Base-by-base conservation (phyloP, 768 basidiomycete species). In the Phallus indusiatus region DNA sequence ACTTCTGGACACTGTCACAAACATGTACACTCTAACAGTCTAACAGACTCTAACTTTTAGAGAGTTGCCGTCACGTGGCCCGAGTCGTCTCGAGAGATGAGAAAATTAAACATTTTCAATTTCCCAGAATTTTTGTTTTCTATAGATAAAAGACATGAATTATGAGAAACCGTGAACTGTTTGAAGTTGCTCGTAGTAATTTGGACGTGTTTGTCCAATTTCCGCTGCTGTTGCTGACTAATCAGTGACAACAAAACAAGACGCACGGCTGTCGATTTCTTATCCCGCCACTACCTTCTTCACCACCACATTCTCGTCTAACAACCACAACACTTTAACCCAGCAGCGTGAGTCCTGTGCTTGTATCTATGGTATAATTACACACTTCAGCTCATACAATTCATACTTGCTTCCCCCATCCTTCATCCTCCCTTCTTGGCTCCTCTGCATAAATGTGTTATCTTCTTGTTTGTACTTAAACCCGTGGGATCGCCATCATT, bases 221-320 rank as follows among this genome's bases (percentile, higher is more conserved):
- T 34, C 21, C 50, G 50, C 50, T 51, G 21, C 21, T 48, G 9
- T n/a, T n/a, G 50, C 50, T 51, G 50, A 34, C 50, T 51, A 34
- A 34, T 12, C 28, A 36, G 50, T 24, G 47, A 47, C 14, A 56
- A 46, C 46, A 56, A 48, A 34, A 48, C 36, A 24, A 56, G 24
- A 16, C 24, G 33, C 47, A 48, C 33, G 56, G 22, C 57, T 35
- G 49, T 50, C 42, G 42, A 51, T 51, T 59, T 59, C 49, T 59
- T 59, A 59, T 59, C 57, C 57, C 57, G 57, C 48, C 57, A 59
- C 55, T 22, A 56, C 56, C 56, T 48, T 57, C 56, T 28, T 46
- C 56, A 24, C 47, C 9, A 20, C 49, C 49, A 51, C 22, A 36
- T n/a, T 22, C 57, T 36, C 33, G 33, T 53, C 37, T 35, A 37